phyloP scores from a whole-genome alignment of 2,329 filamentous ascomycete species.

The Pseudocercospora crystallina region DNA sequence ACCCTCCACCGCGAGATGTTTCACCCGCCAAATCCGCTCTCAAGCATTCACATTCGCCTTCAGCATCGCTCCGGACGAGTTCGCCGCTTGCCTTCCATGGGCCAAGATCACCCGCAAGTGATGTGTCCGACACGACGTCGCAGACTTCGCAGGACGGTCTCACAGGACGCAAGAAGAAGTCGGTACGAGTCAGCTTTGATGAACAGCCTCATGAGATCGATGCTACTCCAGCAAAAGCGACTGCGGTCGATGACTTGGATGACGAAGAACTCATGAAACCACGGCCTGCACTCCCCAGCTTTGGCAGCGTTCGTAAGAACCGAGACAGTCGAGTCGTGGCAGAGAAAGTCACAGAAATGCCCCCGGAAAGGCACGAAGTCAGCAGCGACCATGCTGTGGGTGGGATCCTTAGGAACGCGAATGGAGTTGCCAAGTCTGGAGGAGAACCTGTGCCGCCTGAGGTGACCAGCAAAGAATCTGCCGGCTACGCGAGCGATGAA shows the following conservation, averaged over 20 bases:
- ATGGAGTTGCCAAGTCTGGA: constrained; percentile 38
- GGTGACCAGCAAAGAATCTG: constrained; percentile 67
- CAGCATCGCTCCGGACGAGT: constrained; percentile 46
- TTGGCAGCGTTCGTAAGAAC: constrained; percentile 64
- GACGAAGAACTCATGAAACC: constrained; percentile 70
- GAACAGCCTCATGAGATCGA: constrained; percentile 48
- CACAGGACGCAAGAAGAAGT: constrained; percentile 59
- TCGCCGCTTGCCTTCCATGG: constrained; percentile 51
- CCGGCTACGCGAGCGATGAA: constrained; percentile 62
- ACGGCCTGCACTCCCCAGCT: constrained; percentile 70
- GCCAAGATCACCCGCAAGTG: constrained; percentile 50
- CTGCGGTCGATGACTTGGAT: constrained; percentile 46
- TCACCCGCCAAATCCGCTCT: constrained; percentile 77
- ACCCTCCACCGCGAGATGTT: constrained; percentile 67
- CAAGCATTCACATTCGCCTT: constrained; percentile 58
- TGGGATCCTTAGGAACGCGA: constrained; percentile 55
- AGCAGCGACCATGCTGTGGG: constrained; percentile 64
- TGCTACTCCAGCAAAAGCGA: constrained; percentile 35
- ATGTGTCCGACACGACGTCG: constrained; percentile 58
- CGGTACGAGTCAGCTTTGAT: constrained; percentile 75
- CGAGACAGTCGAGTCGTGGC: constrained; percentile 41
- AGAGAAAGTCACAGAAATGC: constrained; percentile 53
- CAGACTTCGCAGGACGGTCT: constrained; percentile 36
- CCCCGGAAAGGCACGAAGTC: constrained; percentile 45
- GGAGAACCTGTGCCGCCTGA: constrained; percentile 69